Conservation (phyloP, 306 rosid genomes). For the Fragaria nilgerrensis region DNA sequence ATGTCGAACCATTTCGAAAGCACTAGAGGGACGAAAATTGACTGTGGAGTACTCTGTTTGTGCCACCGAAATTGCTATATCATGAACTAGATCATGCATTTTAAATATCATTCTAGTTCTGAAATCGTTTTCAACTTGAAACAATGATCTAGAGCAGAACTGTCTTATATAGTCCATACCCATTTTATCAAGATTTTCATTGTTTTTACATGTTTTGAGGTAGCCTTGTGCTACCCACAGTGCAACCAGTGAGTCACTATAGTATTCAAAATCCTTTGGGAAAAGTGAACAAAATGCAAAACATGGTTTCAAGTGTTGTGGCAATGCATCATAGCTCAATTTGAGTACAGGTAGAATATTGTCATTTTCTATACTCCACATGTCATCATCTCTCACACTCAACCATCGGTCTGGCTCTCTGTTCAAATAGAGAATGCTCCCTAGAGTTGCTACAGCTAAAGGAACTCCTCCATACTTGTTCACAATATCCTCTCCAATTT, state of each 20-base stretch:
- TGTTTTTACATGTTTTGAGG: neutral
- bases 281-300: neutral
- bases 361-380: neutral
- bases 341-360: neutral
- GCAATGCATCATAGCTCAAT: conserved; percentile 18
- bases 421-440: neutral
- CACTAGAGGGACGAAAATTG: too few species aligned
- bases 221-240: conserved; percentile 14
- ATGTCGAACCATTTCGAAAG: too few species aligned
- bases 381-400: neutral
- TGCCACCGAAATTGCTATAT: too few species aligned
- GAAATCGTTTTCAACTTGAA: too few species aligned
- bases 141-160: too few species aligned
- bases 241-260: neutral
- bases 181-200: neutral
- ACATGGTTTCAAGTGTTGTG: conserved; percentile 22
- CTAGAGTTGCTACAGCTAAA: neutral
- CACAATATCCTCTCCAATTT: conserved; percentile 20
- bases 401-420: too few species aligned
- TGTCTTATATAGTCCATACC: neutral
- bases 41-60: too few species aligned
- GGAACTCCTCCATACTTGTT: conserved; percentile 18
- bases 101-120: too few species aligned
- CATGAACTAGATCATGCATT: too few species aligned
- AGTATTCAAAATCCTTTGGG: neutral